Conservation (phyloP, 2,329 filamentous ascomycete species). For the Alternaria postmessia region DNA sequence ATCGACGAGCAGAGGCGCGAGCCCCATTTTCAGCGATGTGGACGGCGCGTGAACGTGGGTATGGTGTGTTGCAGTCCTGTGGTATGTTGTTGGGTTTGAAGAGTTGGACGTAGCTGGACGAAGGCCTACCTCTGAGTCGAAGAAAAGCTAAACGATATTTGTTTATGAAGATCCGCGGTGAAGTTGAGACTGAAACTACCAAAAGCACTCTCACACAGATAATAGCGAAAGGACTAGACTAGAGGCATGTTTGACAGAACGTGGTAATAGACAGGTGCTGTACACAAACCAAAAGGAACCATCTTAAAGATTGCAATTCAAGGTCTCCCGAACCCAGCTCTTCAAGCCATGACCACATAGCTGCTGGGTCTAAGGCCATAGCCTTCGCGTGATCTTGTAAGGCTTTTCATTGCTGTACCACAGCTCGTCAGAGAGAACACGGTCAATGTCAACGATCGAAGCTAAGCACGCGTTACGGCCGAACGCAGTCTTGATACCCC, state of each 20-base stretch:
- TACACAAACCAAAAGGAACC: too few species aligned
- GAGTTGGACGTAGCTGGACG: neutral
- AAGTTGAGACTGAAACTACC: neutral
- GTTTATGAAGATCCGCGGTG: neutral
- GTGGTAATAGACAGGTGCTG: neutral
- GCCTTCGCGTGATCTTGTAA: neutral
- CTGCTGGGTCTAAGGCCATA: neutral
- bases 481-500: neutral
- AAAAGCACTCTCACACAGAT: neutral
- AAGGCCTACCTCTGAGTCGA: neutral
- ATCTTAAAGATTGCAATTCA: neutral
- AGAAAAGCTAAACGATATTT: neutral
- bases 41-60: neutral
- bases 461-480: neutral
- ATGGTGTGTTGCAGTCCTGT: neutral
- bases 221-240: neutral
- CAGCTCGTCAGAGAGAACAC: neutral
- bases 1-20: neutral
- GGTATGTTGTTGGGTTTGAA: neutral
- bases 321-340: neutral
- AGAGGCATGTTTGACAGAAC: neutral
- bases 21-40: neutral
- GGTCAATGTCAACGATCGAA: neutral
- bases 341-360: neutral
- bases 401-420: neutral